Conservation (phyloP, 768 basidiomycete genomes). For the Termitomyces sp. region DNA sequence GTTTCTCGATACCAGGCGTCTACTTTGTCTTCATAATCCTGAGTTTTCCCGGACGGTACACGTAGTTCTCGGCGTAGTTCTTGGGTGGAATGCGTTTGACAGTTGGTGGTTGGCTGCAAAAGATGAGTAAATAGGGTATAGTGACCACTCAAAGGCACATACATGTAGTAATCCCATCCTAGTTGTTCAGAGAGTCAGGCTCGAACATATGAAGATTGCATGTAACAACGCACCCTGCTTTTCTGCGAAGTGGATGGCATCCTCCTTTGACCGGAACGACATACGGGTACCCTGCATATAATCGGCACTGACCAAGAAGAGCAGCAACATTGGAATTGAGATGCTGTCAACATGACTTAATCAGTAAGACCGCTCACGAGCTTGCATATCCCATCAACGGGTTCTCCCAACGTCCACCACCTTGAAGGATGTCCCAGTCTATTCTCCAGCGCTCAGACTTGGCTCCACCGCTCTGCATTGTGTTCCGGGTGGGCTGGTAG, state of each 20-base stretch:
- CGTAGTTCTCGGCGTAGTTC: conserved; percentile 88
- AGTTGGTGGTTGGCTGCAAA: conserved; percentile 47
- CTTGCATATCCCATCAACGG: conserved; percentile 96
- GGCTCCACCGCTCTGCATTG: conserved; percentile 89
- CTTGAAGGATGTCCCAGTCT: conserved; percentile 89
- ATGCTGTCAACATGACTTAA: background rate
- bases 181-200: conserved; percentile 10
- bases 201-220: background rate
- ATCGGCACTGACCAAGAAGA: conserved; percentile 58
- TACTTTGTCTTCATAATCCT: conserved; percentile 91
- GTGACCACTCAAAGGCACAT: conserved; percentile 25
- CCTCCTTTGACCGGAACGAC: conserved; percentile 80
- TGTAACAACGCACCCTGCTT: conserved; percentile 68
- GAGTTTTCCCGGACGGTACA: conserved; percentile 74
- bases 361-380: conserved; percentile 54
- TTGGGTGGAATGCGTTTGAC: conserved; percentile 74
- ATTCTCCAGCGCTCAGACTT: conserved; percentile 89
- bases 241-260: conserved; percentile 92
- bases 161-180: conserved; percentile 95
- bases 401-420: conserved; percentile 95
- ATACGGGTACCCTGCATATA: conserved; percentile 92
- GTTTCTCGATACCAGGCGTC: conserved; percentile 18
- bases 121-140: conserved; percentile 1
- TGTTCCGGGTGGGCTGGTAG: conserved; percentile 88
- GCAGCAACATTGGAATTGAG: background rate